Evolutionary conservation across 352 stramenopile genomes (phyloP).

Genomic region (Pythium grandisporangium): DNA sequence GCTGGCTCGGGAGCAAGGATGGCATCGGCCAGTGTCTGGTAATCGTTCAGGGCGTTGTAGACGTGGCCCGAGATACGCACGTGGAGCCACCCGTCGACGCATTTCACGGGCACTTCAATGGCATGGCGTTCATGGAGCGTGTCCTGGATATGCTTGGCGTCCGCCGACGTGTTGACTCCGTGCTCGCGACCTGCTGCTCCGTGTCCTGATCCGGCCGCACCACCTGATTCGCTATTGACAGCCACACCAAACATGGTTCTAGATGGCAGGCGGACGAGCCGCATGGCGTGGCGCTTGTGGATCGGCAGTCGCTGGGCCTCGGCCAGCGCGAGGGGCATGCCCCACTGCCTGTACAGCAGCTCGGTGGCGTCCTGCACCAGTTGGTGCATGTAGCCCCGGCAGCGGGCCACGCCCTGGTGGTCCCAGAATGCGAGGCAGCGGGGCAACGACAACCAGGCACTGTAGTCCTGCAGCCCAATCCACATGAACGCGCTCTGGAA

Average conservation of each 20-base stretch:
- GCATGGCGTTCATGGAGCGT: constrained; percentile 59
- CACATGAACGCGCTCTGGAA: constrained; percentile 91
- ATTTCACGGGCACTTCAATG: constrained; percentile 93
- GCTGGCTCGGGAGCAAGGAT: no score
- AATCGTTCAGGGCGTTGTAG: constrained; percentile 88
- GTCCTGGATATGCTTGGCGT: constrained; percentile 90
- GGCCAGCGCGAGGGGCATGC: constrained; percentile 38
- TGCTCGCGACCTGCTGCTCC: not conserved
- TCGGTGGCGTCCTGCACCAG: constrained; percentile 31
- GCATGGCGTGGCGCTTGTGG: constrained; percentile 71
- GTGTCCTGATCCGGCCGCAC: no score
- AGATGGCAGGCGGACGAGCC: constrained; percentile 57
- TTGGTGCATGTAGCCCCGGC: constrained; percentile 57
- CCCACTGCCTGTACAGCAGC: constrained; percentile 39
- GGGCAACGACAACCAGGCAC: constrained; percentile 76
- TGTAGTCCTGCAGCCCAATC: constrained; percentile 90
- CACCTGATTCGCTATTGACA: no score
- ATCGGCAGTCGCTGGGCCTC: constrained; percentile 20
- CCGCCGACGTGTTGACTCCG: constrained; percentile 65
- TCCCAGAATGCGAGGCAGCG: constrained; percentile 83
- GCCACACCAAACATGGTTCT: constrained; percentile 36
- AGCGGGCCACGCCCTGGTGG: constrained; percentile 22
- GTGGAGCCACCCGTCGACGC: constrained; percentile 78
- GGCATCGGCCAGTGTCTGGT: constrained; percentile 40
- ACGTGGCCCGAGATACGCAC: constrained; percentile 88